Base-by-base conservation (phyloP, 345 rosid species). In the Nasturtium officinale region DNA sequence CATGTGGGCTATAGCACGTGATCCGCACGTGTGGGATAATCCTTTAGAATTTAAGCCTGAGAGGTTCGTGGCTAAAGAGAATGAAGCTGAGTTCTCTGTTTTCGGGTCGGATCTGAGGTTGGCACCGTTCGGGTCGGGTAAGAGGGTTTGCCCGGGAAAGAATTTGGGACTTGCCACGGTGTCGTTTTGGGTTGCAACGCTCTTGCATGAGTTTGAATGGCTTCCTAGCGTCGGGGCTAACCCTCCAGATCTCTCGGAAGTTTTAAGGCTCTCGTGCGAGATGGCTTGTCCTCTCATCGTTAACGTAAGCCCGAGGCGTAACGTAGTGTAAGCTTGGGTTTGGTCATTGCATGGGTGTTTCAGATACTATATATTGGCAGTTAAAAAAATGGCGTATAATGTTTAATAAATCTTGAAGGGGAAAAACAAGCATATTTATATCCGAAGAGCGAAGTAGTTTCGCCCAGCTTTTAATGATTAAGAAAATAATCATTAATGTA, bases 71-170 rank as follows among this genome's bases (percentile, higher is more conserved):
- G 60, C 79, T 9, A 52, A 69, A 52, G 79, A 81, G 1, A 85
- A 75, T 2, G 85, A 78, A 52, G 38, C 56, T 54, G 96, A 84
- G 61, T 87, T 92, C 76, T 84, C 89, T 3, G 85, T 91, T 9
- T 72, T 89, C 0, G 98, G 98, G 7, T 87, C 98, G 64, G 97
- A 92, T 79, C 87, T 90, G 9, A 80, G 87, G 76, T 79, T 90
- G 28, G 98, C 98, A 6, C 98, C 98, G 7, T 92, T 92, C 72
- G 98, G 98, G 40, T 87, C 98, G n/a, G 96, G 98, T 25, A 83
- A 91, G 40, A 77, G 98, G 54, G 78, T 75, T 32, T 92, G 98
- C 56, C 98, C 98, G 0, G 98, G 98, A 6, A 92, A 90, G 84
- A 77, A 77, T 42, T 60, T 90, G 82, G 98, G 89, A 0, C 57